Evolutionary conservation across 345 rosid genomes (phyloP).

Genomic region (Rubroshorea leprosula): DNA sequence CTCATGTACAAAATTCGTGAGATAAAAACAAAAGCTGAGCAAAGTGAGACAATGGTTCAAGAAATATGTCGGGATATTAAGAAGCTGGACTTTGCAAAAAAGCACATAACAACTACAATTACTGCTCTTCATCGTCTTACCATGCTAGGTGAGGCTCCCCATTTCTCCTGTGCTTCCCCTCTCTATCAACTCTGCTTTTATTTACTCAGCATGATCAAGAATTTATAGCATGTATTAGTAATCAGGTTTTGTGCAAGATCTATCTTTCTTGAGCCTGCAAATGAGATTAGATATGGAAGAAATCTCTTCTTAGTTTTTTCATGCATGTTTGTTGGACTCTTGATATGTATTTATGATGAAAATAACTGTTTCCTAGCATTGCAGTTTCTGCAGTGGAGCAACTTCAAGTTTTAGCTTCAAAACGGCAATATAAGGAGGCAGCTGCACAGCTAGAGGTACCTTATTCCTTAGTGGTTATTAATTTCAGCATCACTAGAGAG

Average conservation of each 20-base stretch:
- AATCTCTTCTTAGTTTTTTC: no score
- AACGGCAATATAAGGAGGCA: slow-evolving; percentile 92
- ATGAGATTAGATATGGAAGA: no score
- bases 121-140: slow-evolving; percentile 99
- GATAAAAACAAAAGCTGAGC: slow-evolving; percentile 98
- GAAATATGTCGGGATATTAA: slow-evolving; percentile 97
- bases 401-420: slow-evolving; percentile 96
- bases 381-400: slow-evolving; percentile 98
- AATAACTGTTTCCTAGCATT: slow-evolving; percentile 18
- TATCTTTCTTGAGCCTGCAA: no score
- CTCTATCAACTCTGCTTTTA: no score
- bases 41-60: slow-evolving; percentile 98
- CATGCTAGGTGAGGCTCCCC: slow-evolving; percentile 66
- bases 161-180: no score
- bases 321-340: no score
- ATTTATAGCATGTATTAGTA: no score
- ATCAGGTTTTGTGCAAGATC: no score
- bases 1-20: slow-evolving; percentile 87
- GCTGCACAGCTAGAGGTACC: slow-evolving; percentile 96
- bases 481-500: not conserved
- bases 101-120: slow-evolving; percentile 95
- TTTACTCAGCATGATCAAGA: no score
- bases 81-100: slow-evolving; percentile 96
- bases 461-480: not conserved
- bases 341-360: no score